Percentiles rank a stretch among this genome's conserved stretches.
phyloP scores from a whole-genome alignment of 139 green algal species.

The Yamagishiella unicocca region DNA sequence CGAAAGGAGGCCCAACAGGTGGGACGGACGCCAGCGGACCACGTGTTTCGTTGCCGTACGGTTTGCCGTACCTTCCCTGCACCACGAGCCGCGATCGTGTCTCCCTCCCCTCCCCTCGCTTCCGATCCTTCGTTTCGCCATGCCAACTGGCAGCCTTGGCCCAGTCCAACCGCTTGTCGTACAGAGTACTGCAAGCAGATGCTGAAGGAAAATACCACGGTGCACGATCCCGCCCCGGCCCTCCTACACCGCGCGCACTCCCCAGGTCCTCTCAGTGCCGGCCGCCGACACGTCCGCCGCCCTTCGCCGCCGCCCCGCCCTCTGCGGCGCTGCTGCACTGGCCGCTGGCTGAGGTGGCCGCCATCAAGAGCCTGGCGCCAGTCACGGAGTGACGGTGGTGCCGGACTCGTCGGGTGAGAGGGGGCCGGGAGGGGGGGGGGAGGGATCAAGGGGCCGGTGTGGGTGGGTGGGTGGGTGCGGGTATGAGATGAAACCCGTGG shows the following conservation, averaged over 20 bases:
- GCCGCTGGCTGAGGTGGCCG: constrained; percentile 31
- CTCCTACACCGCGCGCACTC: neutral
- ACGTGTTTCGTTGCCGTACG: too few species aligned
- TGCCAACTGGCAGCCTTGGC: neutral
- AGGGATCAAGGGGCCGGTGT: neutral
- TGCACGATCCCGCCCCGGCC: too few species aligned
- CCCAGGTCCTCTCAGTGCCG: too few species aligned
- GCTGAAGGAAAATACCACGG: too few species aligned
- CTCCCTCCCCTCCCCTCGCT: too few species aligned
- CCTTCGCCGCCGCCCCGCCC: neutral
- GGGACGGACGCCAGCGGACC: neutral
- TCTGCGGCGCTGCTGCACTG: neutral
- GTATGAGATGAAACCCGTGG: neutral
- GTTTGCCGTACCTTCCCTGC: too few species aligned
- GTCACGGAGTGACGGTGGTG: constrained; percentile 50
- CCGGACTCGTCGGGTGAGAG: constrained; percentile 46
- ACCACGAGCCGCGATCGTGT: too few species aligned
- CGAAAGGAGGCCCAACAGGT: too few species aligned
- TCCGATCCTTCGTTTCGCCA: neutral
- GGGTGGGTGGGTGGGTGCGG: neutral
- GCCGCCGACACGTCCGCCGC: neutral
- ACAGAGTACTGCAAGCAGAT: neutral
- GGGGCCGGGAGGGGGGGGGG: neutral
- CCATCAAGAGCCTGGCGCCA: constrained; percentile 60
- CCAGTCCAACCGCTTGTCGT: neutral